These are phyloP conservation scores for Saccharomycopsis fodiens DNA, from an alignment of 805 yeast genomes.

Conservation along the genomic window DNA sequence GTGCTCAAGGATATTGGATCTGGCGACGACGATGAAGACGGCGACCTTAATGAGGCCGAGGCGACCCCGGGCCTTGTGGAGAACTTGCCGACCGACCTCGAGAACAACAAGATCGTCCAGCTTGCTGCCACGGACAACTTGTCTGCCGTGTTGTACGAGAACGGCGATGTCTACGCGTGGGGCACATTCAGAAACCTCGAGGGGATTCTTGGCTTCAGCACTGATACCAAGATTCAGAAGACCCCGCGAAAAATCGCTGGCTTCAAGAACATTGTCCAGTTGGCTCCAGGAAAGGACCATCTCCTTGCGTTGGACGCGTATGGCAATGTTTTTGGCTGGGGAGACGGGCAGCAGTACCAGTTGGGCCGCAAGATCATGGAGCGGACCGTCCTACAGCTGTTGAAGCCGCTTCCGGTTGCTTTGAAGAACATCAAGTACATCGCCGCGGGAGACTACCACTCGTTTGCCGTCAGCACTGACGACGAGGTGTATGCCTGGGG, in stretches of 20 bases:
- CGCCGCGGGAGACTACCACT: slow-evolving; percentile 92
- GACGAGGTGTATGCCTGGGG: slow-evolving; percentile 88
- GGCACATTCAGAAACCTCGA: slow-evolving; percentile 94
- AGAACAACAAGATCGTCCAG: slow-evolving; percentile 55
- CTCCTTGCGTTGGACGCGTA: slow-evolving; percentile 71
- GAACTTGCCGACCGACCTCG: slow-evolving; percentile 41
- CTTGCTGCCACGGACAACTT: slow-evolving; percentile 89
- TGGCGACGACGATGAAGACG: slow-evolving; percentile 49
- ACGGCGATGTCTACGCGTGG: slow-evolving; percentile 94
- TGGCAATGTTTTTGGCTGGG: slow-evolving; percentile 95
- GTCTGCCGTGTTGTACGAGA: slow-evolving; percentile 69
- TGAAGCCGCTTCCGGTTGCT: slow-evolving; percentile 80
- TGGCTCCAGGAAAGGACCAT: slow-evolving; percentile 93
- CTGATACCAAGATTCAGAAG: slow-evolving; percentile 53
- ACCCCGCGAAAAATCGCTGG: slow-evolving; percentile 57
- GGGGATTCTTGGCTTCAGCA: slow-evolving; percentile 79
- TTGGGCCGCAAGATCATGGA: slow-evolving; percentile 81
- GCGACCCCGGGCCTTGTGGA: slow-evolving; percentile 82
- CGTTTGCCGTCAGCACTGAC: slow-evolving; percentile 77
- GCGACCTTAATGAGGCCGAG: slow-evolving; percentile 81
- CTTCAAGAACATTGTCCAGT: slow-evolving; percentile 63
- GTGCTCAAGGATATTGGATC: slow-evolving; percentile 61
- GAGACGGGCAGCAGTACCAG: slow-evolving; percentile 90
- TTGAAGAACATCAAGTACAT: slow-evolving; percentile 69
- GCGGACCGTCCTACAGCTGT: slow-evolving; percentile 63